Conservation (phyloP, 2,329 filamentous ascomycete species). For the Aspergillus oerlinghausenensis region DNA sequence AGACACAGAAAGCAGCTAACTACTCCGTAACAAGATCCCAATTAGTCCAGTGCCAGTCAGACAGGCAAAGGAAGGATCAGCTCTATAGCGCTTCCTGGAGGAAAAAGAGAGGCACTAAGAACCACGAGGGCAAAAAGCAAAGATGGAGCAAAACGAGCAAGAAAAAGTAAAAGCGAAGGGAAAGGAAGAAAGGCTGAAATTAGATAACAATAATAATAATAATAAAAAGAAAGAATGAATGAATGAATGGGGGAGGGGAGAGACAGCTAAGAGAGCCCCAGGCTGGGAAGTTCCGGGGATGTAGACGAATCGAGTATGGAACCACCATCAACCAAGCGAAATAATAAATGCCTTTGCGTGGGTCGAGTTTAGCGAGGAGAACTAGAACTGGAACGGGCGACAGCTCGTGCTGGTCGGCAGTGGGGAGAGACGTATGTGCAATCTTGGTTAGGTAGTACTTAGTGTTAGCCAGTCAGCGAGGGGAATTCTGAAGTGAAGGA, state of each 20-base stretch:
- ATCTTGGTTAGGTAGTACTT: neutral
- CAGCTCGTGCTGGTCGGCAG: neutral
- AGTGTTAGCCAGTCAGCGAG: neutral
- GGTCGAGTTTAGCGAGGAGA: neutral
- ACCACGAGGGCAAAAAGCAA: constrained; percentile 1
- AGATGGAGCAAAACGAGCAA: neutral
- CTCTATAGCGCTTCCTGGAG: neutral
- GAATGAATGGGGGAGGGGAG: neutral
- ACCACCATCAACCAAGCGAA: neutral
- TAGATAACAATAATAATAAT: too few species aligned
- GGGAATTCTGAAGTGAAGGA: neutral
- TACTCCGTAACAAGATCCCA: neutral
- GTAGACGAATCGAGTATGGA: constrained; percentile 6
- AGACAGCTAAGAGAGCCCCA: neutral
- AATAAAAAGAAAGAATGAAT: too few species aligned
- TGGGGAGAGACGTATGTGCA: neutral
- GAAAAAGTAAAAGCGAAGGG: neutral
- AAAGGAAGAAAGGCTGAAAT: neutral
- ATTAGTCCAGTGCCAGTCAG: neutral
- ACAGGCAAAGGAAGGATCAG: too few species aligned
- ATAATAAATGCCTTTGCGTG: neutral
- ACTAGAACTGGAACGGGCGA: neutral
- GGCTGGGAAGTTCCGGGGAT: neutral
- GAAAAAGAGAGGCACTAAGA: neutral
- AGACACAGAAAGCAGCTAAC: neutral